phyloP scores from a whole-genome alignment of 441 rosid species.

The Lagerstroemia fauriei region DNA sequence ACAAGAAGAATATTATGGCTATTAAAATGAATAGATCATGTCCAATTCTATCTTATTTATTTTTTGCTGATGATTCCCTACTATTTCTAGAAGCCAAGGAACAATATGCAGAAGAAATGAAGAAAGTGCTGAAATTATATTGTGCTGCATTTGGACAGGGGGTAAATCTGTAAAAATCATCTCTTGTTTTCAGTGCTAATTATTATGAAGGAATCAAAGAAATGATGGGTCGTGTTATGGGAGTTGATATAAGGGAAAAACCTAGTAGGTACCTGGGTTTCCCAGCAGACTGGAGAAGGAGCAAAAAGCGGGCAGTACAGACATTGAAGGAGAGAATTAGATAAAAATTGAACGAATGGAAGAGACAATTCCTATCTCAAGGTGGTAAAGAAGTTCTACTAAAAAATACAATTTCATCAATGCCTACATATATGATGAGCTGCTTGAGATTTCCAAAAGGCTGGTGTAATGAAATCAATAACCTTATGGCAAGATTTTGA shows the following conservation, averaged over 20 bases:
- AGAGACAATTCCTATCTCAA: background rate
- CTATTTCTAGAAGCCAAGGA: too few relatives aligned
- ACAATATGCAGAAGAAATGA: too few relatives aligned
- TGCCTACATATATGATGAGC: constrained; percentile 8
- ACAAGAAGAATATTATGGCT: background rate
- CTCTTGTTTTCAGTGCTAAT: too few relatives aligned
- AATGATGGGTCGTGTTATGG: too few relatives aligned
- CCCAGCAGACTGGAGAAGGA: background rate
- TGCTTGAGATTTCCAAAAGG: background rate
- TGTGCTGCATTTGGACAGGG: too few relatives aligned
- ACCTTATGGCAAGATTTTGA: background rate
- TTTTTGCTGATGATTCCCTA: background rate
- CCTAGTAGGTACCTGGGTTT: background rate
- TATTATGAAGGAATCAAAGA: too few relatives aligned
- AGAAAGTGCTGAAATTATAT: too few relatives aligned
- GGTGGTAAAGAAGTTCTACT: too few relatives aligned
- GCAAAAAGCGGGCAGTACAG: too few relatives aligned
- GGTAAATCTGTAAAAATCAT: too few relatives aligned
- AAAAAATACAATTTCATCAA: too few relatives aligned
- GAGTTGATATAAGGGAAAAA: too few relatives aligned
- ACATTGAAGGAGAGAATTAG: background rate
- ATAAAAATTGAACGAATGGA: background rate
- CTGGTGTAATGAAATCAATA: background rate
- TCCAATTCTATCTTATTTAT: background rate
- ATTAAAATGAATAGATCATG: background rate